Evolutionary conservation across 2,329 filamentous ascomycete species (phyloP), one percentile per base, ranked within the genome.

Genomic region (Xylaria polymorpha): DNA sequence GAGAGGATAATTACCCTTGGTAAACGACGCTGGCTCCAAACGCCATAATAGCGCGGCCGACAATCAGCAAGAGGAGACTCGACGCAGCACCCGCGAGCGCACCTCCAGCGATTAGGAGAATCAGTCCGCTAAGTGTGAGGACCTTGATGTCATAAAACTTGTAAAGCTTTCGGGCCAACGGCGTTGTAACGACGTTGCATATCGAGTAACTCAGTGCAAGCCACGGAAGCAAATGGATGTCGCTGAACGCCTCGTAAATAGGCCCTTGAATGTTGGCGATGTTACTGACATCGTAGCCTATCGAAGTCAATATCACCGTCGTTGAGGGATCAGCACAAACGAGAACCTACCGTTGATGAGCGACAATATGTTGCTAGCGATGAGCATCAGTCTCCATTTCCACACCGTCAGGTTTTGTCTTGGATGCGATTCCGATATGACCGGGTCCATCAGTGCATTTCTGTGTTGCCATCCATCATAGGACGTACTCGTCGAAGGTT

Each of bases 241-340:
- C 73, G 5, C 79, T 78, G 53, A 82, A 81, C 25, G 85, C 85
- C 61, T 85, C 80, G 76, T 90, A 90, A 58, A 90, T 84, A 3
- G 85, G 86, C 9, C 80, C 80, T 75, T 89, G 89, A 57, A 87
- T 85, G 71, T 88, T 85, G 8, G 86, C 84, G 20, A 84, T 82
- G 64, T 85, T 83, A 69, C 80, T 81, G 8, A 82, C 76, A 68
- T 83, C 81, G 72, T 82, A 83, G 20, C 81, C 81, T 82, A 61
- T 41, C 3, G 14, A 15, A 35, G 59, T 70, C 46, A 67, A 39
- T 51, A 65, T 25, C 12, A 50, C n/a, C 20, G n/a, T 39, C n/a
- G 18, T 48, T n/a, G 4, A n/a, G 7, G 14, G 10, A 25, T 41
- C 29, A n/a, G 35, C n/a, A 29, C 3, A 44, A 12, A 39, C 18